A percentile compares a stretch with the other conserved stretches of the same genome.
Evolutionary conservation across 2,329 filamentous ascomycete genomes (phyloP).

Genomic region (Monilinia fructigena): DNA sequence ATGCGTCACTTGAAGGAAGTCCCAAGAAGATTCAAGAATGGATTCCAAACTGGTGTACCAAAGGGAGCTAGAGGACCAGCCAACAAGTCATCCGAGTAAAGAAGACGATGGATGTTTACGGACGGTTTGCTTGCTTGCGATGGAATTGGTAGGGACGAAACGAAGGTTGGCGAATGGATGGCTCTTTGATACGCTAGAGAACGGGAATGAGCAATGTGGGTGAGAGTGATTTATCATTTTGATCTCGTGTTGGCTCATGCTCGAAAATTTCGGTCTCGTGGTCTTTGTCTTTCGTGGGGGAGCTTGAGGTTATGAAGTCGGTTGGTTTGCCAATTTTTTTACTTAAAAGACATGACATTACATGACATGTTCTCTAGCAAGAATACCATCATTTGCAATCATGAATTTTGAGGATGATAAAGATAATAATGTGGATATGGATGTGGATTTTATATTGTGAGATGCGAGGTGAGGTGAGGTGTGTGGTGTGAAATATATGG

Average conservation of each 20-base stretch:
- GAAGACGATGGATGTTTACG: conserved; percentile 40
- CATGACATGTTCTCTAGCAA: conserved; percentile 36
- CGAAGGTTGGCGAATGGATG: conserved; percentile 29
- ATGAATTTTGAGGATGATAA: not conserved
- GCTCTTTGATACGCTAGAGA: conserved; percentile 22
- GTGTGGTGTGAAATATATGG: too few species aligned
- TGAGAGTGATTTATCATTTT: conserved; percentile 14
- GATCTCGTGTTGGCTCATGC: conserved; percentile 20
- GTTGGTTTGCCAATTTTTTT: conserved; percentile 11
- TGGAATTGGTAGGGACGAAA: conserved; percentile 34
- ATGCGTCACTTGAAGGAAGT: conserved; percentile 93
- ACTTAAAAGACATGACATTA: conserved; percentile 15
- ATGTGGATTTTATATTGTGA: not conserved
- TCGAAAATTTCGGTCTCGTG: conserved; percentile 14
- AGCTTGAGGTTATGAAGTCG: conserved; percentile 13
- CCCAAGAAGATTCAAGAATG: conserved; percentile 93
- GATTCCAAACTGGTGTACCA: conserved; percentile 87
- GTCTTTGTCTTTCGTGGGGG: conserved; percentile 3
- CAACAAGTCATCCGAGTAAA: conserved; percentile 40
- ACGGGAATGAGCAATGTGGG: conserved; percentile 13
- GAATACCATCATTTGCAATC: conserved; percentile 39
- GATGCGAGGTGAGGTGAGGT: too few species aligned
- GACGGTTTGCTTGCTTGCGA: conserved; percentile 39
- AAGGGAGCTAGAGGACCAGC: conserved; percentile 74
- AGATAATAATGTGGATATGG: not conserved